Evolutionary conservation across 2,329 filamentous ascomycete species (phyloP), one percentile per base, ranked within the genome.

Genomic region (Penicillium sp.): DNA sequence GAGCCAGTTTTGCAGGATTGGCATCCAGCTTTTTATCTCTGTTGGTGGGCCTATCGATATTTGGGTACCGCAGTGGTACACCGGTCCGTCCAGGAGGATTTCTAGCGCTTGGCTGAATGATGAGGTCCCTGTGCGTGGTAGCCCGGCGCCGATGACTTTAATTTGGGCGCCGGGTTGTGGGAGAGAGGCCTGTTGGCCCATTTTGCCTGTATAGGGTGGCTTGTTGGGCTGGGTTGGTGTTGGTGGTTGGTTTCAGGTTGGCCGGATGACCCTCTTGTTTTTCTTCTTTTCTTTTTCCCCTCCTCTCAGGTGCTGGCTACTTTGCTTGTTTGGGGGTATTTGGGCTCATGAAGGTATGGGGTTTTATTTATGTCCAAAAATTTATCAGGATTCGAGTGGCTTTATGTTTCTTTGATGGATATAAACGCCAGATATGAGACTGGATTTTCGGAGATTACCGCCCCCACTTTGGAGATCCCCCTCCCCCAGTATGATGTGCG

Each of bases 31-130:
- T 49, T 61, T 61, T 29, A 68, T 60, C 18, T 68, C 62, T 1
- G 25, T 23, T 0, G 67, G 59, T 13, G 61, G 54, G 6, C 65
- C 64, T 8, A 55, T 52, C 3, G 58, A 64, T 15, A 54, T 62
- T 55, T 77, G 74, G 0, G 72, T 80, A 25, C 80, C 80, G 47
- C 78, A 77, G 57, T 82, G 80, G 61, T 79, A 75, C 41, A 78
- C 73, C 3, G 80, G 80, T 0, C 77, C 79, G 37, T 77, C 64
- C 6, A 81, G 74, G 4, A 82, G 71, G 53, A 75, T 77, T 55
- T 71, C 72, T 9, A 82, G 66, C 1, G 80, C 80, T 38, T 75
- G 60, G 34, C 75, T 75, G 69, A 81, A 78, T 25, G 80, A 80
- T 10, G 79, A 70, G 1, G 79, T 82, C 15, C 79, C 80, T 1